These are phyloP conservation scores for Purpureocillium lavendulum DNA, from an alignment of 2,329 filamentous ascomycete species.

Conservation along the genomic window DNA sequence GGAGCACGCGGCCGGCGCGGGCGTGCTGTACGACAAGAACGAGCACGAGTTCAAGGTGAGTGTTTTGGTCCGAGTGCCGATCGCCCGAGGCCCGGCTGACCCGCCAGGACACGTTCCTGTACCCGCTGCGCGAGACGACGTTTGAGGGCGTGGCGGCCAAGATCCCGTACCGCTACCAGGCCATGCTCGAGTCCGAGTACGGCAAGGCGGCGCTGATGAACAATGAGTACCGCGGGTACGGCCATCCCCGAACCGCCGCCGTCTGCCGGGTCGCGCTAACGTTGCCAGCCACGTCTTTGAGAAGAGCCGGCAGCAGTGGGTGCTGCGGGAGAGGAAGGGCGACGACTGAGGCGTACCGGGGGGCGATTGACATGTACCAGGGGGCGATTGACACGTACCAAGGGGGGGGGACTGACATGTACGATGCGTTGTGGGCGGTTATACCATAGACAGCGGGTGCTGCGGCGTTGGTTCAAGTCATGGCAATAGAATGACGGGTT, in stretches of 20 bases:
- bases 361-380: background rate
- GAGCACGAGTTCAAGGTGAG: conserved; percentile 39
- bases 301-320: background rate
- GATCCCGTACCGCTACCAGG: conserved; percentile 55
- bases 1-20: conserved; percentile 30
- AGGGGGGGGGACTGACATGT: too few species aligned
- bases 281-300: background rate
- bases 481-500: too few species aligned
- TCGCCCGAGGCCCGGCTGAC: background rate
- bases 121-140: conserved; percentile 57
- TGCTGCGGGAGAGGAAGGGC: background rate
- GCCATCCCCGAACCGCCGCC: background rate
- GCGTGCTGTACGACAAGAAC: conserved; percentile 42
- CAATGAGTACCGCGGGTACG: conserved; percentile 45
- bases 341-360: background rate
- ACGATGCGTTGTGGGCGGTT: too few species aligned
- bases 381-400: too few species aligned
- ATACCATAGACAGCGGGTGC: too few species aligned
- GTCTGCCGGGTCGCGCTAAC: background rate
- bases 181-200: conserved; percentile 52
- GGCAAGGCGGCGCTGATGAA: conserved; percentile 38
- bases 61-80: background rate
- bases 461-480: too few species aligned
- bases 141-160: conserved; percentile 61
- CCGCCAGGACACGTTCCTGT: conserved; percentile 47